Base-by-base conservation (phyloP, 2,329 filamentous ascomycete species). In the Amphichorda felina region DNA sequence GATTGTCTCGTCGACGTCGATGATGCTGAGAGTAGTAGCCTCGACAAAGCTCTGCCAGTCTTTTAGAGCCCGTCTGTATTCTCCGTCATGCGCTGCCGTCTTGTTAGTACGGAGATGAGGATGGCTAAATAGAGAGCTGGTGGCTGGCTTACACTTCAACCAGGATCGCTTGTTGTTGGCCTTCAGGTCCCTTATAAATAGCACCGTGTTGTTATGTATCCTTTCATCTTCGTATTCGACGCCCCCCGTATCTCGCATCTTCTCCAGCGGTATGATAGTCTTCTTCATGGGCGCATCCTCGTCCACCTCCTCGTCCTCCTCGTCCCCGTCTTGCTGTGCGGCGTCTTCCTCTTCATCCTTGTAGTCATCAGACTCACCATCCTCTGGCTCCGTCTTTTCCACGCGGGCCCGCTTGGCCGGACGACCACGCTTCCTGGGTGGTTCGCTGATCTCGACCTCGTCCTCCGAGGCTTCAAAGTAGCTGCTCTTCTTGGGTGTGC, bases 21-120 rank as follows among this genome's bases (percentile, higher is more conserved):
- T 71, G 36, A 94, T 68, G 41, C 75, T 79, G 40, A 79, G 67
- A 1, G 81, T 83, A 27, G 91, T 64, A 8, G 65, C 65, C 45
- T 83, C 79, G 25, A 91, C 73, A 49, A 88, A 94, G 2, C 75
- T 72, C 33, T 84, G 75, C 70, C 84, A 94, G 53, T 94, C 86
- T 40, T 81, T 79, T 39, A 87, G 71, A 1, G 86, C 75, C 37
- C 77, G 69, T 40, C 87, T 73, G 53, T 83, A 94, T 47, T 93
- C 82, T 30, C 70, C 68, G 54, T 94, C 85, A 53, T 91, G 75
- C 48, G 76, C 85, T 91, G 38, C 10, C 2, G 15, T 24, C 21
- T 10, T 10, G 21, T 24, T 24, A 24, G 21, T 10, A 6, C 10
- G 6, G 6, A 24, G 21, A n/a, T 8, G 15, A 19, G 26, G 11